Evolutionary conservation across 441 rosid species (phyloP), one percentile per base, ranked within the genome.

Genomic region (Biscutella auriculata): DNA sequence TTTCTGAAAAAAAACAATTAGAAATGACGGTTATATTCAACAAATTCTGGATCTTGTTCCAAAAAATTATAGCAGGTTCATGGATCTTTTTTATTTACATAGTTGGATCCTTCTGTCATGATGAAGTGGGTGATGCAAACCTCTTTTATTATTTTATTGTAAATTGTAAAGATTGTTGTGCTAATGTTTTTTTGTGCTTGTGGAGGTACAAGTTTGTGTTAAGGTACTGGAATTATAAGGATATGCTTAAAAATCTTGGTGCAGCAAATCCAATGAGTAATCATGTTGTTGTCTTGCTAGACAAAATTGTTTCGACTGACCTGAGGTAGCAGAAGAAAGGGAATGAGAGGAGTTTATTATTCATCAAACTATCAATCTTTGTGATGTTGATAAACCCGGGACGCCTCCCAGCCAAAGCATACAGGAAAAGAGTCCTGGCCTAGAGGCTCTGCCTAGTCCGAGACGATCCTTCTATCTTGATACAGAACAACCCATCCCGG

Each of bases 191-290:
- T 63, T 53, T 51, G 14, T 46, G 35, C 15, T 65, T 65, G 27
- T 55, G 50, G 35, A 51, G 57, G 26, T 7, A 42, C 59, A 43
- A 19, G 9, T 27, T 44, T 46, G 39, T 37, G 26, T 11, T 65
- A n/a, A 93, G 98, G 88, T 93, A 93, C 70, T 89, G 97, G 99
- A 87, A 89, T 71, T 96, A 89, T 65, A 83, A 85, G 73, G 96
- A 85, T 0, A 94, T 87, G 37, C 66, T 87, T 73, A 75, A 81
- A 72, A 89, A 89, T 79, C 77, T 93, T 72, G 99, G 97, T 47
- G 95, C 87, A 80, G 96, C n/a, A n/a, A n/a, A n/a, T n/a, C n/a
- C 99, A 57, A 93, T 93, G 97, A 96, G 99, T 49, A 80, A 87
- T 64, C 82, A 89, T 13, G 81, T 70, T 41, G 91, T 71, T 43